Conservation (phyloP, 116 monocot genomes). For the Trichopus zeylanicus region DNA sequence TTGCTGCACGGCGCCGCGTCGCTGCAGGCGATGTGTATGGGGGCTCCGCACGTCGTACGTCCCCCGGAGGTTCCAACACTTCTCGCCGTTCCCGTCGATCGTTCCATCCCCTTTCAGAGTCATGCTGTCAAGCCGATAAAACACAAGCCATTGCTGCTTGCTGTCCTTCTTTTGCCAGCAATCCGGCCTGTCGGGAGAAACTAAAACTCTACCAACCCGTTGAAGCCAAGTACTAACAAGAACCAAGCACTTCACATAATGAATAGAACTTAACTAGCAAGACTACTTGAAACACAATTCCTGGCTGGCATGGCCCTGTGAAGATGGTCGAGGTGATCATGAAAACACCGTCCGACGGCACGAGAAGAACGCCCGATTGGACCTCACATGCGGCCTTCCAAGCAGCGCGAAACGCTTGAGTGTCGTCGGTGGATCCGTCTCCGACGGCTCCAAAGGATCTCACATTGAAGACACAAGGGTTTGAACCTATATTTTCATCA, state of each 20-base stretch:
- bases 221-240: too few species aligned
- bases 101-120: constrained; percentile 51
- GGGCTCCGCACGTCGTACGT: constrained; percentile 73
- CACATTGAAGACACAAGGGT: constrained; percentile 46
- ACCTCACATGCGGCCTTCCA: constrained; percentile 72
- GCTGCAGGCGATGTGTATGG: constrained; percentile 84
- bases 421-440: constrained; percentile 64
- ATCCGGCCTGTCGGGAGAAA: constrained; percentile 87
- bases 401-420: constrained; percentile 46
- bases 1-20: constrained; percentile 84
- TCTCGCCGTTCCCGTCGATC: constrained; percentile 79
- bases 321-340: constrained; percentile 72
- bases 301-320: constrained; percentile 69
- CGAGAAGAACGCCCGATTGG: constrained; percentile 41
- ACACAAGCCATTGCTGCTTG: constrained; percentile 77
- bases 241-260: too few species aligned
- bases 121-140: constrained; percentile 54
- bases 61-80: constrained; percentile 91
- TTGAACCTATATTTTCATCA: constrained; percentile 8
- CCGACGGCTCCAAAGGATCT: constrained; percentile 49
- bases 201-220: constrained; percentile 57
- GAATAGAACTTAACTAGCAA: too few species aligned
- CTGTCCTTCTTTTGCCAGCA: constrained; percentile 62
- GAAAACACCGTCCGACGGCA: constrained; percentile 59
- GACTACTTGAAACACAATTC: constrained; percentile 60